These are phyloP conservation scores for Penicillium sp. DNA, from an alignment of 2,329 filamentous ascomycete species.

Conservation along the genomic window DNA sequence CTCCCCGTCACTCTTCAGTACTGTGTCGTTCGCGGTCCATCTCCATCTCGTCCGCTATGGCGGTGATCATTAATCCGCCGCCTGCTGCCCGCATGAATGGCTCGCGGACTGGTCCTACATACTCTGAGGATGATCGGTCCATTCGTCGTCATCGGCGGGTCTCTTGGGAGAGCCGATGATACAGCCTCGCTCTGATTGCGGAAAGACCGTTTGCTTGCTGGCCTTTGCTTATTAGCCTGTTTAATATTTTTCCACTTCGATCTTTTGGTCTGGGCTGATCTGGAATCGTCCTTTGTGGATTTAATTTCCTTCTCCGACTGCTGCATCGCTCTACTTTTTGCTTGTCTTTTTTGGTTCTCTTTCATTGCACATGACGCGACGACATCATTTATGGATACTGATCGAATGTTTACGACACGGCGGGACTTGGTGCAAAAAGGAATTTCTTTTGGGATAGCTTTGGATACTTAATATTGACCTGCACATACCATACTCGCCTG, in stretches of 20 bases:
- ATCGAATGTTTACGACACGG: constrained; percentile 1
- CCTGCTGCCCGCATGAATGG: constrained; percentile 26
- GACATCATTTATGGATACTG: constrained; percentile 6
- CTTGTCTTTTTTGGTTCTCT: background rate
- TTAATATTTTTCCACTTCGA: background rate
- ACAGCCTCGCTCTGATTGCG: background rate
- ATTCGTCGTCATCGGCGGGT: constrained; percentile 21
- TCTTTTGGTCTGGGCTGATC: background rate
- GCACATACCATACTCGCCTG: background rate
- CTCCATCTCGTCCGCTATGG: constrained; percentile 30
- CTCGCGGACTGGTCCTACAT: constrained; percentile 26
- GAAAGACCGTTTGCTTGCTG: background rate
- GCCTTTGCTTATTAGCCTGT: background rate
- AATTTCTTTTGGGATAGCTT: constrained; percentile 5
- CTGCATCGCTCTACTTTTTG: background rate
- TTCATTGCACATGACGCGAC: constrained; percentile 15
- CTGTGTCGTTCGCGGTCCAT: constrained; percentile 31
- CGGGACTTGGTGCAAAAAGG: background rate
- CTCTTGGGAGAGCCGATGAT: constrained; percentile 30
- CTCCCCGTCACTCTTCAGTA: constrained; percentile 28
- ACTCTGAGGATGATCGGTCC: constrained; percentile 19
- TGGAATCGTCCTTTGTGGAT: constrained; percentile 10
- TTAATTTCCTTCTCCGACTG: background rate
- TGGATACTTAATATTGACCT: constrained; percentile 14
- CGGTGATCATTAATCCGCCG: constrained; percentile 21